Percentiles rank a stretch among this genome's conserved stretches.
Conservation (phyloP, 331 rosid genomes). For the Malus hybrid region DNA sequence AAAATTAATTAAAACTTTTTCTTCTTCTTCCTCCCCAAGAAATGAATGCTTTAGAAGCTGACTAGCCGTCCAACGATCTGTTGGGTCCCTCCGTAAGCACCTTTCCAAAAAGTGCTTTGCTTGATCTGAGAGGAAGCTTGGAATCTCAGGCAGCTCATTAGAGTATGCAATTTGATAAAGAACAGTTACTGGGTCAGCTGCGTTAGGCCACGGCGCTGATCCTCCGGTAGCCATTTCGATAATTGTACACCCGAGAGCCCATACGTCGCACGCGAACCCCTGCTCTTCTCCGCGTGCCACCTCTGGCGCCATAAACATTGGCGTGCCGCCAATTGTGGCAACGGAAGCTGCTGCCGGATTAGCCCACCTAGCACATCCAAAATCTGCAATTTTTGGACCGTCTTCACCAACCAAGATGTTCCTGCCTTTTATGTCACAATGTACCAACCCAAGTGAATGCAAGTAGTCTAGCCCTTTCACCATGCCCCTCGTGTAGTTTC, state of each 20-base stretch:
- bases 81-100: constrained; percentile 64
- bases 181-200: constrained; percentile 48
- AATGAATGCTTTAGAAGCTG: constrained; percentile 77
- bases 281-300: constrained; percentile 81
- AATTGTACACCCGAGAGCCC: constrained; percentile 92
- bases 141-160: constrained; percentile 58
- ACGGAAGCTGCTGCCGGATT: neutral
- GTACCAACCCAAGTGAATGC: constrained; percentile 65
- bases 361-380: constrained; percentile 63
- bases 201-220: constrained; percentile 58
- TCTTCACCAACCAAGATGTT: constrained; percentile 55
- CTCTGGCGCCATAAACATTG: constrained; percentile 24
- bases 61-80: constrained; percentile 64
- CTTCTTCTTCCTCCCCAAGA: constrained; percentile 30
- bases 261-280: constrained; percentile 61
- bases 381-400: constrained; percentile 76
- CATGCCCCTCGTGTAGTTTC: constrained; percentile 37
- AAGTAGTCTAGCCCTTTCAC: constrained; percentile 52
- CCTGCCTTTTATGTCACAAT: constrained; percentile 86
- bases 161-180: constrained; percentile 61
- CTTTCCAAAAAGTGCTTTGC: constrained; percentile 74
- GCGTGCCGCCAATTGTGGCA: constrained; percentile 49
- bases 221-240: constrained; percentile 69
- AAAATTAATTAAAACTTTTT: constrained; percentile 11
- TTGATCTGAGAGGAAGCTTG: constrained; percentile 60